phyloP scores from a whole-genome alignment of 352 stramenopile genomes.

The Globisporangium paddicum region DNA sequence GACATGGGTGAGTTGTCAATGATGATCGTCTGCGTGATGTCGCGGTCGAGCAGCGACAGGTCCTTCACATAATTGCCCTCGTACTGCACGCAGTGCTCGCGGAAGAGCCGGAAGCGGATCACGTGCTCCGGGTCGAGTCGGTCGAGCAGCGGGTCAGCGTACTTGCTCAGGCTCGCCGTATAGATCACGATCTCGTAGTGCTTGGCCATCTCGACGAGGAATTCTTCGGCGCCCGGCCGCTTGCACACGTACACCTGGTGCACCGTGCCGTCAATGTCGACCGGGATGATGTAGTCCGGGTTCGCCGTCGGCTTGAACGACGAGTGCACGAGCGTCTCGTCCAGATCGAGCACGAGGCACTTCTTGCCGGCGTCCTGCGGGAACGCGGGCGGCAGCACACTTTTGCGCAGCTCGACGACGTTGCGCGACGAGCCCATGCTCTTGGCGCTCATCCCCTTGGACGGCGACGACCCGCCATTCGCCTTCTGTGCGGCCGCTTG shows the following conservation, averaged over 20 bases:
- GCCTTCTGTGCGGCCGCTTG: slow-evolving; percentile 28
- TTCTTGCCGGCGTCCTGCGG: slow-evolving; percentile 74
- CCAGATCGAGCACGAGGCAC: slow-evolving; percentile 94
- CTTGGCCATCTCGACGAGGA: slow-evolving; percentile 94
- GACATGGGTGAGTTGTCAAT: slow-evolving; percentile 99
- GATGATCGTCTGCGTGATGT: slow-evolving; percentile 95
- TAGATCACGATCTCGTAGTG: slow-evolving; percentile 99
- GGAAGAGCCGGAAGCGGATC: slow-evolving; percentile 90
- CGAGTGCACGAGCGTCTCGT: slow-evolving; percentile 98
- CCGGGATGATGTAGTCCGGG: slow-evolving; percentile 96
- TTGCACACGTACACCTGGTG: slow-evolving; percentile 91
- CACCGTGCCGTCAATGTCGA: slow-evolving; percentile 91
- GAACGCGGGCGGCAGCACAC: slow-evolving; percentile 35
- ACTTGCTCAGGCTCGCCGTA: slow-evolving; percentile 96
- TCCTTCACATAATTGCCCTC: slow-evolving; percentile 98
- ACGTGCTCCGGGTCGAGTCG: slow-evolving; percentile 90
- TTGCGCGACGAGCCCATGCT: slow-evolving; percentile 18
- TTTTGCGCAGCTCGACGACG: slow-evolving; percentile 52
- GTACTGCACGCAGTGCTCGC: slow-evolving; percentile 95
- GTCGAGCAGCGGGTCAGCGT: slow-evolving; percentile 97
- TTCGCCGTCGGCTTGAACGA: slow-evolving; percentile 93
- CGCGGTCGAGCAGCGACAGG: slow-evolving; percentile 91
- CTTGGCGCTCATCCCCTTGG: slow-evolving; percentile 17
- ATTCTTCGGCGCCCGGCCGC: slow-evolving; percentile 93
- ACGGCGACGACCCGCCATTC: slow-evolving; percentile 1